Evolutionary conservation across 2,329 filamentous ascomycete genomes (phyloP), one percentile per base, ranked within the genome.

Genomic region (Coniochaeta sp.): DNA sequence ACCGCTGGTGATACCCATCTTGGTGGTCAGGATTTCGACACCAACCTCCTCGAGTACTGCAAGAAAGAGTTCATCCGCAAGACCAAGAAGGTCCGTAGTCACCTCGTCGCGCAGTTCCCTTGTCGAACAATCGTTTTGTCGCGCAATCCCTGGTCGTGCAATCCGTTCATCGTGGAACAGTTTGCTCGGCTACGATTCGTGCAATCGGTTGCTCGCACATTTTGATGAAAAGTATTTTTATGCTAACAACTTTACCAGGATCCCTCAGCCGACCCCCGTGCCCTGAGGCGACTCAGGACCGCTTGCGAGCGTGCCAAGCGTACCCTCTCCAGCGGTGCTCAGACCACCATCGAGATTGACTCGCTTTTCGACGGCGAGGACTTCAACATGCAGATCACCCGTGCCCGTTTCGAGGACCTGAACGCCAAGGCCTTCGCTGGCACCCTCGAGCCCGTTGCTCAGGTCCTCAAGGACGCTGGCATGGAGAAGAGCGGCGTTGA

Each of bases 281-380:
- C 95, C 66, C 90, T 99, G 65, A 91, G 95, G 76, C 89, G 95
- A 83, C 90, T 99, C 73, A 87, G 95, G 71, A 98, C 95, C 72
- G 93, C 93, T 80, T 98, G 95, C 81, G 95, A 99, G 85, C 93
- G 95, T 86, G 95, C 95, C 80, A 99, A 99, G 91, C 89, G 95
- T 81, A 98, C 95, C 66, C 87, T 98, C 59, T 98, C 95, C 76
- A 96, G 92, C 80, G 93, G 91, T 78, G 93, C 95, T 63, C 93
- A 97, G 82, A 96, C 95, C 72, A 96, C 92, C 70, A 91, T 98
- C 71, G 95, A 99, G 82, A 98, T 98, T 72, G 95, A 98, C 82
- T 97, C 93, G 69, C 89, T 99, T 68, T 98, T 95, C 76, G 95
- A 98, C 70, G 93, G 95, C 70, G 91, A 97, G 79, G 95, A 99